These are phyloP conservation scores for Trichosporon ovoides DNA, from an alignment of 1,284 basidiomycete species.

Conservation along the genomic window DNA sequence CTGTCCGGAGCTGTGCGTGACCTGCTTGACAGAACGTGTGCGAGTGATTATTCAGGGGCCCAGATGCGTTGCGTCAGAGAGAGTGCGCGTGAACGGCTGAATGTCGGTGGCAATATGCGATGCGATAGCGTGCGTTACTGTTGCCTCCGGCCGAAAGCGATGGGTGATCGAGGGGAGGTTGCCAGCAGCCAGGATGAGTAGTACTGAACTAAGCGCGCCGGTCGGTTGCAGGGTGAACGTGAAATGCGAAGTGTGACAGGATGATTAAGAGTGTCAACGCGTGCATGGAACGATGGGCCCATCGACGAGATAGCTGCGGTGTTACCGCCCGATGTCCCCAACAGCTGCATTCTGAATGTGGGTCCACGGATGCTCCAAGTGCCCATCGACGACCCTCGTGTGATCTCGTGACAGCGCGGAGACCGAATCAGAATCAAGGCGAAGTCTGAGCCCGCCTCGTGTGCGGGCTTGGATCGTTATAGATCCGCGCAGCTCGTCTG, in stretches of 20 bases:
- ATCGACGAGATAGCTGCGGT: neutral
- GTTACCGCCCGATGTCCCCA: neutral
- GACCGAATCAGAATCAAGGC: neutral
- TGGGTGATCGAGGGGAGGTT: neutral
- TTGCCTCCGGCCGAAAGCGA: neutral
- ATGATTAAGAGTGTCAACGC: too few species aligned
- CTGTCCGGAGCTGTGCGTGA: too few species aligned
- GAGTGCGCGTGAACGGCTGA: neutral
- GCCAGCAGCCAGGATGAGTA: neutral
- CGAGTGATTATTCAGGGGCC: neutral
- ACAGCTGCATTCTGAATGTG: neutral
- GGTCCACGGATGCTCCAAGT: neutral
- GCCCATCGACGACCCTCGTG: neutral
- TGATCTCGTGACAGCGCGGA: neutral
- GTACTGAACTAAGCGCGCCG: neutral
- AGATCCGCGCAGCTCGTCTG: neutral
- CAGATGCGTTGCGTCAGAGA: neutral
- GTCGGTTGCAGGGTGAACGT: neutral
- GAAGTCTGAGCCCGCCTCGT: neutral
- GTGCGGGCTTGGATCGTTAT: neutral
- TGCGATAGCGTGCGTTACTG: neutral
- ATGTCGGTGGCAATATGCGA: slow-evolving; percentile 1
- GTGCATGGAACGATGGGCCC: too few species aligned
- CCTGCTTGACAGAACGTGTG: too few species aligned
- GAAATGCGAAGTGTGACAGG: neutral